These are phyloP conservation scores for Talaromyces sp. DNA, from an alignment of 2,329 filamentous ascomycete genomes.

Conservation along the genomic window DNA sequence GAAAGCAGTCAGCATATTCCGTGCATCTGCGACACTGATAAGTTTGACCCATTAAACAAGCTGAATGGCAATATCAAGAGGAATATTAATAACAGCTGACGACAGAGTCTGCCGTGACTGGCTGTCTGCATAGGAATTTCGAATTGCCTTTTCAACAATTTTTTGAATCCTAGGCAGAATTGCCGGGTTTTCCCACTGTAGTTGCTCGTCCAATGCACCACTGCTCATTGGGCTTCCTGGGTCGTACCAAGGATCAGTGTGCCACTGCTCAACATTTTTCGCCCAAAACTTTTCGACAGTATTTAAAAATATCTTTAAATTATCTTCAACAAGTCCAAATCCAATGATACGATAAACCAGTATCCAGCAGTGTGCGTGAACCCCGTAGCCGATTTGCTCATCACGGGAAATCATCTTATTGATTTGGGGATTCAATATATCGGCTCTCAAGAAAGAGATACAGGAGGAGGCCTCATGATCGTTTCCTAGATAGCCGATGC, in stretches of 20 bases:
- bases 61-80: constrained; percentile 6
- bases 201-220: neutral
- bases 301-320: constrained; percentile 8
- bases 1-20: constrained; percentile 11
- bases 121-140: neutral
- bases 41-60: constrained; percentile 7
- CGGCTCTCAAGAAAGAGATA: constrained; percentile 3
- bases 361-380: constrained; percentile 16
- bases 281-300: constrained; percentile 8
- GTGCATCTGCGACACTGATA: constrained; percentile 3
- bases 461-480: neutral
- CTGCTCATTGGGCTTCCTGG: neutral
- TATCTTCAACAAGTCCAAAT: constrained; percentile 7
- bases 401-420: constrained; percentile 17
- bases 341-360: constrained; percentile 14
- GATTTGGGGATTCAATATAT: constrained; percentile 6
- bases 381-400: constrained; percentile 10
- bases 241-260: neutral
- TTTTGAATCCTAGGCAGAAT: constrained; percentile 6
- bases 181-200: constrained; percentile 5
- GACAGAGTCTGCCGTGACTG: neutral
- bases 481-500: neutral
- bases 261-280: constrained; percentile 6
- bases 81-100: constrained; percentile 5
- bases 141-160: constrained; percentile 4